Conservation (phyloP, 768 basidiomycete species). For the Termitomyces sp. region DNA sequence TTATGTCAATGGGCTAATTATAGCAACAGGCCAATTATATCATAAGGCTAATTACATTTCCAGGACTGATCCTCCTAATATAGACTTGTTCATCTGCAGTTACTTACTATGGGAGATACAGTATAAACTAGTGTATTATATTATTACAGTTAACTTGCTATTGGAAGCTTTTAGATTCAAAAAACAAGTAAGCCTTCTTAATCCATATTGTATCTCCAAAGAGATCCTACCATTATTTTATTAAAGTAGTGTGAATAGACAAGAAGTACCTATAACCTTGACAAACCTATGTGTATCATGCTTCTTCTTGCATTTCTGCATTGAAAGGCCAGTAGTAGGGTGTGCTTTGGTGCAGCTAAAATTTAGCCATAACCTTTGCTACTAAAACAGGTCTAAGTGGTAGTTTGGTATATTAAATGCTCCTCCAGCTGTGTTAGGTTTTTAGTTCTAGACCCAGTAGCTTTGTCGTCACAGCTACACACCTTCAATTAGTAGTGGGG, state of each 20-base stretch:
- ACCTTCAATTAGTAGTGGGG: background rate
- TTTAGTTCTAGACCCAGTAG: background rate
- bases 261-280: background rate
- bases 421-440: too few species aligned
- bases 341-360: background rate
- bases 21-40: too few species aligned
- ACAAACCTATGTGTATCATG: background rate
- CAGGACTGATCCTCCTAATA: too few species aligned
- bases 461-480: background rate
- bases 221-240: background rate
- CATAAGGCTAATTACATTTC: too few species aligned
- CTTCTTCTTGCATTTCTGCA: background rate
- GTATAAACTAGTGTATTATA: background rate
- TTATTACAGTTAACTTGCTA: background rate
- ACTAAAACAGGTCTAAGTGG: too few species aligned
- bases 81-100: too few species aligned
- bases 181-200: background rate
- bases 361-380: background rate
- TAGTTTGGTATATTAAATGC: background rate
- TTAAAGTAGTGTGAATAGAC: background rate
- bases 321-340: background rate
- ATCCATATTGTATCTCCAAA: background rate
- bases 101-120: background rate
- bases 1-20: too few species aligned
- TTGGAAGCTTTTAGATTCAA: background rate